Base-by-base conservation (phyloP, 2,329 filamentous ascomycete genomes). In the Pseudogymnoascus sp. region DNA sequence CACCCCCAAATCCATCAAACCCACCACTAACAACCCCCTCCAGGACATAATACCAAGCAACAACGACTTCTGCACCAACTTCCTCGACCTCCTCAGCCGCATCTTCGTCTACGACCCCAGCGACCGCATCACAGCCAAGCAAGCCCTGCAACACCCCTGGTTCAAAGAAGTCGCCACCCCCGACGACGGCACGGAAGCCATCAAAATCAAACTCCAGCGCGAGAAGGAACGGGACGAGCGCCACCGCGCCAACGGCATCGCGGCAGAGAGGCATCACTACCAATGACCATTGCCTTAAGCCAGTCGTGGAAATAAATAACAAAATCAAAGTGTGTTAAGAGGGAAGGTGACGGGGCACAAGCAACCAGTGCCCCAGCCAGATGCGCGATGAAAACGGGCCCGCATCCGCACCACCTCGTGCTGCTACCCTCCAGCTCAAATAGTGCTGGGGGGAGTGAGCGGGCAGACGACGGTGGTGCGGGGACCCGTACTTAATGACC, bases 71-170 rank as follows among this genome's bases (percentile, higher is more conserved):
- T 76, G 86, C 63, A 79, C 78, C 64, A 81, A 84, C 65, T 88
- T 89, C 68, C 74, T 87, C 58, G 85, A 88, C 71, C 77, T 89
- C 8, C 74, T 89, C 6, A 79, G 80, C 68, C 86, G 82, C 72
- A 88, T 89, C 58, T 89, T 89, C 67, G 81, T 88, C 33, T 89
- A 89, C 71, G 85, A 89, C 63, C 85, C 86, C 9, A 75, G 77
- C 4, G 81, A 84, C 62, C 83, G 86, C 52, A 88, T 89, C 65
- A 87, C 84, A 3, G 86, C 86, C 22, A 85, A 87, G 66, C 77
- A 87, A 68, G 86, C 86, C 1, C 74, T 89, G 45, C 81, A 85
- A 62, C 86, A 89, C 66, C 82, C 84, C 2, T 89, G 85, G 85
- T 88, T 89, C 73, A 84, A 82, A 68, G 85, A 88, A 69, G 76